Conservation (phyloP, 345 rosid genomes). For the Eucalyptus fibrosa region DNA sequence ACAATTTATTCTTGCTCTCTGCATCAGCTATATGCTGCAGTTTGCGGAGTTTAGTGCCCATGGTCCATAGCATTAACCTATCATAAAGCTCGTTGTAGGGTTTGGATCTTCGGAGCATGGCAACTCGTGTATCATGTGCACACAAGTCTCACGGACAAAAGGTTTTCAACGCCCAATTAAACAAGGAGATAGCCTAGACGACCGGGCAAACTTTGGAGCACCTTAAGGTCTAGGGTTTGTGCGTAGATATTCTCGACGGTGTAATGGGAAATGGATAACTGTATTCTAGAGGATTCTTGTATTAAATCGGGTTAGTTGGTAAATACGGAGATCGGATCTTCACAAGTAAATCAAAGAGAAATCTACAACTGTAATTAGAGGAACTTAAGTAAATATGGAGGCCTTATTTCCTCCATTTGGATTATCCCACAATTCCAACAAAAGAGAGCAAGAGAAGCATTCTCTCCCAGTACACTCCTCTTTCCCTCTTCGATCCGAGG, state of each 20-base stretch:
- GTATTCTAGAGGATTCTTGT: background rate
- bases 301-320: background rate
- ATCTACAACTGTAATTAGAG: background rate
- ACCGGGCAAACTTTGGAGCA: background rate
- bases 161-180: background rate
- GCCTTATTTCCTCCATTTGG: background rate
- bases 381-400: background rate
- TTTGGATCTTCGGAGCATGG: background rate
- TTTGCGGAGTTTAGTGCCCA: background rate
- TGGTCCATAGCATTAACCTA: background rate
- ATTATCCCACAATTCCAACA: background rate
- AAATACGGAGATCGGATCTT: background rate
- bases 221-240: background rate
- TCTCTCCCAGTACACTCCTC: background rate
- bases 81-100: background rate
- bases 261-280: background rate
- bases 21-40: background rate
- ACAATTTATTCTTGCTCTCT: background rate
- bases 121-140: background rate
- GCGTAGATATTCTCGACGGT: background rate
- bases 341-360: background rate
- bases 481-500: background rate
- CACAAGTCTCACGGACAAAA: background rate
- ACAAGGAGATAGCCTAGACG: background rate
- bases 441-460: background rate